A percentile compares a stretch with the other conserved stretches of the same genome.
Conservation (phyloP, 1,284 basidiomycete species). For the Ceratobasidium sp. region DNA sequence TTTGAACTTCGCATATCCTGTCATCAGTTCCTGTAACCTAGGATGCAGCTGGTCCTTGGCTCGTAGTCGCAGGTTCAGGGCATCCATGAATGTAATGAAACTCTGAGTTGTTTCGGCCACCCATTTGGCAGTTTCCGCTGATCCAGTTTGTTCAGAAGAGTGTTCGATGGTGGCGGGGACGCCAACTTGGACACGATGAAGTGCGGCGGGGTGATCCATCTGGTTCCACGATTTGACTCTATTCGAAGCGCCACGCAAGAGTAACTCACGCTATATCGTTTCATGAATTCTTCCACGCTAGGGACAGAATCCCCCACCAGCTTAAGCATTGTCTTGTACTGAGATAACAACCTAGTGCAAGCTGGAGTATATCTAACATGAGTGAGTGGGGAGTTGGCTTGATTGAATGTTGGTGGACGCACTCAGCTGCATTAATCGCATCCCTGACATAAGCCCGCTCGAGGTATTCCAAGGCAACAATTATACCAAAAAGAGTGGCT, state of each 20-base stretch:
- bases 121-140: constrained; percentile 92
- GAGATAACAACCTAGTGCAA: constrained; percentile 91
- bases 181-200: constrained; percentile 90
- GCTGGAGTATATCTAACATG: constrained; percentile 90
- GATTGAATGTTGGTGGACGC: constrained; percentile 55
- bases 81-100: constrained; percentile 99
- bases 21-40: constrained; percentile 92
- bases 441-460: constrained; percentile 97
- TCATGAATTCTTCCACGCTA: constrained; percentile 92
- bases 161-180: constrained; percentile 98
- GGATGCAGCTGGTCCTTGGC: constrained; percentile 98
- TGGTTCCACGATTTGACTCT: constrained; percentile 55
- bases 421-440: constrained; percentile 90
- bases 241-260: background rate
- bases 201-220: constrained; percentile 96
- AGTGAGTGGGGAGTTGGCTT: background rate
- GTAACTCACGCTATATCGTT: constrained; percentile 79
- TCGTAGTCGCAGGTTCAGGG: constrained; percentile 88
- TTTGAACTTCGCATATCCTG: constrained; percentile 91
- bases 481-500: constrained; percentile 91
- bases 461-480: constrained; percentile 92
- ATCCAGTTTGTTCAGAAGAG: constrained; percentile 72
- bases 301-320: constrained; percentile 88
- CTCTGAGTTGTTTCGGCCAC: constrained; percentile 98
- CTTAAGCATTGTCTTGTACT: constrained; percentile 98